Conservation (phyloP, 495 filamentous ascomycete genomes). For the Penicillium atrosanguineum region DNA sequence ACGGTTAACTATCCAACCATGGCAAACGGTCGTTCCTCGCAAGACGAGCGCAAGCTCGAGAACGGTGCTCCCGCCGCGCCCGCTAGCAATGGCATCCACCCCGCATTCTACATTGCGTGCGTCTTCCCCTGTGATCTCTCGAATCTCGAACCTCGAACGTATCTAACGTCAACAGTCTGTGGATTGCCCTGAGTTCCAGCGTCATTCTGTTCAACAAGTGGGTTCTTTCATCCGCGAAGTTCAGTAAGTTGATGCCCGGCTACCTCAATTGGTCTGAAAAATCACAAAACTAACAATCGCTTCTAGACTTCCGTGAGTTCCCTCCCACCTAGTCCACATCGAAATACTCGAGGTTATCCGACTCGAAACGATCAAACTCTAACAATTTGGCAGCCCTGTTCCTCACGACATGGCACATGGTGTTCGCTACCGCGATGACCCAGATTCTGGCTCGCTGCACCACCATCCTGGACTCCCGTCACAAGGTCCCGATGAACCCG, state of each 20-base stretch:
- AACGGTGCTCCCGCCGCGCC: conserved; percentile 20
- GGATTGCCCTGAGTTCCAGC: conserved; percentile 84
- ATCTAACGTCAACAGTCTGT: conserved; percentile 53
- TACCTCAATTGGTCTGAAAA: background rate
- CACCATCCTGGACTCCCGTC: conserved; percentile 74
- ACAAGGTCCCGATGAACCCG: conserved; percentile 84
- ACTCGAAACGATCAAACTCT: background rate
- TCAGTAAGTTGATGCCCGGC: conserved; percentile 58
- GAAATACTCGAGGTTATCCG: background rate
- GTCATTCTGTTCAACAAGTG: conserved; percentile 98
- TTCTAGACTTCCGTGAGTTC: conserved; percentile 38
- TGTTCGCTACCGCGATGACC: conserved; percentile 81
- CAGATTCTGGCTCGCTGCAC: conserved; percentile 81
- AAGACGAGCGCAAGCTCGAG: conserved; percentile 37
- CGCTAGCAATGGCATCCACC: conserved; percentile 53
- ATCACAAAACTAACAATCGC: conserved; percentile 20
- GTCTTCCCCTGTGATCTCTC: conserved; percentile 28
- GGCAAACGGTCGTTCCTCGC: conserved; percentile 33
- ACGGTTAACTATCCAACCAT: conserved; percentile 19
- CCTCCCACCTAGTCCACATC: background rate
- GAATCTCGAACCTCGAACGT: background rate
- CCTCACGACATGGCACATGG: conserved; percentile 84
- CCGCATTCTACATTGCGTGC: conserved; percentile 81
- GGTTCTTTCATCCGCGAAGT: conserved; percentile 74
- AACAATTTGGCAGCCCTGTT: conserved; percentile 49